Conservation (phyloP, 768 basidiomycete genomes). For the Lentinus tigrinus region DNA sequence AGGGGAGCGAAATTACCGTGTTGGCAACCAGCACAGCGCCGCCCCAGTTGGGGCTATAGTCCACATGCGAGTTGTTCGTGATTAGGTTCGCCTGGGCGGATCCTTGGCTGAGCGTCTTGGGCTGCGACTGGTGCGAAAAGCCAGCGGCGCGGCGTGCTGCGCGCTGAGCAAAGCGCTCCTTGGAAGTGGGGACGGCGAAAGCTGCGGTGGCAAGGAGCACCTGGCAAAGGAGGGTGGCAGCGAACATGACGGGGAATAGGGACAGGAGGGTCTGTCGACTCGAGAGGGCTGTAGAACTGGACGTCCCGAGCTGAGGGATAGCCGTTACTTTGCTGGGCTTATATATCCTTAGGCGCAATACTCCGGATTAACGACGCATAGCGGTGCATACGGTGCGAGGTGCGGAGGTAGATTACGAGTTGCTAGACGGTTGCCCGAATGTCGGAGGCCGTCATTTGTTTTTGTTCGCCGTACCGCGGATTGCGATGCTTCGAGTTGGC, state of each 20-base stretch:
- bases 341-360: neutral
- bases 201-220: conserved; percentile 22
- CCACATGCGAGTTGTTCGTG: conserved; percentile 24
- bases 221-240: conserved; percentile 18
- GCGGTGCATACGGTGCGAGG: too few relatives aligned
- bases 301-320: neutral
- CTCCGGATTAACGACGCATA: too few relatives aligned
- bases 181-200: conserved; percentile 15
- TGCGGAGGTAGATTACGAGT: too few relatives aligned
- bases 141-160: conserved; percentile 18
- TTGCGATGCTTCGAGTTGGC: too few relatives aligned
- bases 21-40: conserved; percentile 31
- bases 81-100: neutral
- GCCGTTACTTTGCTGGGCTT: neutral
- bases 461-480: too few relatives aligned
- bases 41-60: conserved; percentile 37
- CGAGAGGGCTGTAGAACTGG: neutral
- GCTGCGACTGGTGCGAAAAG: conserved; percentile 4
- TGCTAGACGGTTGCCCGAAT: too few relatives aligned
- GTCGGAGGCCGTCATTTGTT: too few relatives aligned
- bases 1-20: conserved; percentile 14
- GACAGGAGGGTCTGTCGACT: neutral
- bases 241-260: conserved; percentile 13
- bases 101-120: neutral
- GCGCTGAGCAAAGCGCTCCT: conserved; percentile 17